These are phyloP conservation scores for Stephania yunnanensis DNA, from an alignment of 164 flowering plant genomes.

Conservation along the genomic window DNA sequence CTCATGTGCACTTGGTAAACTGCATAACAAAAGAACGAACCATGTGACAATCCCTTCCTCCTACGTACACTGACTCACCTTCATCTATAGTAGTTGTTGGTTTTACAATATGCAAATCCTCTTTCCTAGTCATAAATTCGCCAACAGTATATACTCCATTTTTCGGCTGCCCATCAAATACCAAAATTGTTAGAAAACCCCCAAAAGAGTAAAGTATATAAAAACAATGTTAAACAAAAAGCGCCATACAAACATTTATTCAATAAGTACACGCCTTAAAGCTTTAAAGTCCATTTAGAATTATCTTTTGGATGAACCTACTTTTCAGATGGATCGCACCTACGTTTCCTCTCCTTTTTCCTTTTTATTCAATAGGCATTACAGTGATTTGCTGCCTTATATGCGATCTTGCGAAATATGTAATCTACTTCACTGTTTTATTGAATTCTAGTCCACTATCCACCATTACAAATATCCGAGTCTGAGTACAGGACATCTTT, in stretches of 20 bases:
- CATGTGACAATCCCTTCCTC: background rate
- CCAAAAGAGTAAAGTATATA: background rate
- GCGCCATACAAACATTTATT: background rate
- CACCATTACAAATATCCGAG: background rate
- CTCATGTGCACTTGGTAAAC: background rate
- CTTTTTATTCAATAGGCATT: background rate
- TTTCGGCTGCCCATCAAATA: conserved; percentile 41
- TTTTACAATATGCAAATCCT: conserved; percentile 69
- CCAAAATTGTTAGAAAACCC: background rate
- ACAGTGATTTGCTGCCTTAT: background rate
- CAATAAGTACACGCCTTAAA: background rate
- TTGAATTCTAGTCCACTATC: background rate
- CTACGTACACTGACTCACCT: conserved; percentile 38
- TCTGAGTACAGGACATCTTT: background rate
- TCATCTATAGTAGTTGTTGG: conserved; percentile 86
- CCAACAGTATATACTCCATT: conserved; percentile 74
- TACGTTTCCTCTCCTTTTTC: background rate
- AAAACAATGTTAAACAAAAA: background rate
- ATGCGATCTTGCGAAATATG: background rate
- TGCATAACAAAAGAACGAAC: background rate
- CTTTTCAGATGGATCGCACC: background rate
- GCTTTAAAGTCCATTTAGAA: background rate
- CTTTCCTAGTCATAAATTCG: conserved; percentile 84
- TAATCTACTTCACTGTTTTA: background rate
- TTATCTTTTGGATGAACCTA: background rate